Evolutionary conservation across 73 alveolate species (phyloP), one percentile per base, ranked within the genome.

Genomic region (Effrenium voratum): DNA sequence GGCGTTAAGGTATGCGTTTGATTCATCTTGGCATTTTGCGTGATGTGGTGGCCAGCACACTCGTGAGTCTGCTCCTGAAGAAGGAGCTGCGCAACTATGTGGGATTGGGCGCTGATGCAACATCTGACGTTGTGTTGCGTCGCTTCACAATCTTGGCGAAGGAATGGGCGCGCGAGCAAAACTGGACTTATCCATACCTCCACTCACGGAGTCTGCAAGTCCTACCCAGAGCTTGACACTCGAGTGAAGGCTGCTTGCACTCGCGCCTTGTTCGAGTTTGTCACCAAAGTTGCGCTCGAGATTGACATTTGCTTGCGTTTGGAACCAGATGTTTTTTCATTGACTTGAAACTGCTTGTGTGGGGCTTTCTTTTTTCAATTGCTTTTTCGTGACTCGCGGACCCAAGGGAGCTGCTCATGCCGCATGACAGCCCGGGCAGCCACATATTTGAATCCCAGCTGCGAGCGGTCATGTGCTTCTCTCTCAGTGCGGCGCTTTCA

Each of bases 191-290:
- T 45, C 70, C 70, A 79, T 79, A 45, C 16, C 41, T 10, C 91
- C 91, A 0, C 45, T 79, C 28, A 28, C 91, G 26, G 91, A 79
- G 45, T 4, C 66, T 28, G 70, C 5, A 45, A 63, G 22, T 1
- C 63, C 36, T 79, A 45, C 70, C 70, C 91, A 0, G 44, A 79
- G 32, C 91, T 79, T 1, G 91, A 79, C 32, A 45, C 63, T 24
- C 47, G 1, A 6, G 45, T 79, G 46, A 79, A 79, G 45, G 91
- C 91, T 1, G 91, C 91, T 12, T 44, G 91, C n/a, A 30, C 91
- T 12, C 91, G 91, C 5, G 68, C 46, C n/a, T 46, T 79, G 19
- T 46, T 79, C 47, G 91, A 79, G 45, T 79, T 28, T 26, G 91
- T 79, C 8, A 30, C 45, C 70, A 79, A 79, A 45, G 46, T 79